Evolutionary conservation across 2,329 filamentous ascomycete species (phyloP).

Genomic region (Trichoderma arundinaceum): DNA sequence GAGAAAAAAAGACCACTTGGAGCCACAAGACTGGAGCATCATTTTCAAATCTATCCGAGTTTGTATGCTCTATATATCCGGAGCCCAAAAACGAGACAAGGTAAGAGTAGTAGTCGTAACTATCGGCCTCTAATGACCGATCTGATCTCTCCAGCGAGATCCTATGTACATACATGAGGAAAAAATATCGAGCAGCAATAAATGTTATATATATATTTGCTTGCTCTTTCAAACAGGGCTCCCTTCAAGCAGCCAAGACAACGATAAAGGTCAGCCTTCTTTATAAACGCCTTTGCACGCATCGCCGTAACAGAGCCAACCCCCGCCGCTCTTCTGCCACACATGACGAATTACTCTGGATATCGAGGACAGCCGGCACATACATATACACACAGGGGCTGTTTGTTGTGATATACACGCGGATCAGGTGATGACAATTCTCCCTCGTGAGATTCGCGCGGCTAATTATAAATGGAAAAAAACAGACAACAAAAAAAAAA

Average conservation of each 20-base stretch:
- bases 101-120: slow-evolving; percentile 25
- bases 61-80: slow-evolving; percentile 13
- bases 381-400: not conserved
- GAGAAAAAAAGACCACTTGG: not conserved
- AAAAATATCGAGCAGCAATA: slow-evolving; percentile 12
- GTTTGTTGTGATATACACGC: not conserved
- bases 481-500: slow-evolving; percentile 6
- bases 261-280: slow-evolving; percentile 26
- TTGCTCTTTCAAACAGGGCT: slow-evolving; percentile 23
- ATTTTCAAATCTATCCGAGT: slow-evolving; percentile 20
- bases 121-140: slow-evolving; percentile 27
- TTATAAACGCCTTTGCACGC: slow-evolving; percentile 28
- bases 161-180: slow-evolving; percentile 29
- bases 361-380: slow-evolving; percentile 8
- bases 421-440: not conserved
- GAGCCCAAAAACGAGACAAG: slow-evolving; percentile 7
- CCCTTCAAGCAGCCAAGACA: slow-evolving; percentile 25
- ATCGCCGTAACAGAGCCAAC: slow-evolving; percentile 18
- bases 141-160: slow-evolving; percentile 24
- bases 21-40: slow-evolving; percentile 11
- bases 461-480: slow-evolving; percentile 11
- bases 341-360: not conserved
- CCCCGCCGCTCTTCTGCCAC: not conserved
- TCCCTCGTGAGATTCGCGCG: slow-evolving; percentile 11
- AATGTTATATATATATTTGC: not conserved